A percentile compares a stretch with the other conserved stretches of the same genome.
Evolutionary conservation across 352 stramenopile species (phyloP).

Genomic region (Globisporangium mamillatum): DNA sequence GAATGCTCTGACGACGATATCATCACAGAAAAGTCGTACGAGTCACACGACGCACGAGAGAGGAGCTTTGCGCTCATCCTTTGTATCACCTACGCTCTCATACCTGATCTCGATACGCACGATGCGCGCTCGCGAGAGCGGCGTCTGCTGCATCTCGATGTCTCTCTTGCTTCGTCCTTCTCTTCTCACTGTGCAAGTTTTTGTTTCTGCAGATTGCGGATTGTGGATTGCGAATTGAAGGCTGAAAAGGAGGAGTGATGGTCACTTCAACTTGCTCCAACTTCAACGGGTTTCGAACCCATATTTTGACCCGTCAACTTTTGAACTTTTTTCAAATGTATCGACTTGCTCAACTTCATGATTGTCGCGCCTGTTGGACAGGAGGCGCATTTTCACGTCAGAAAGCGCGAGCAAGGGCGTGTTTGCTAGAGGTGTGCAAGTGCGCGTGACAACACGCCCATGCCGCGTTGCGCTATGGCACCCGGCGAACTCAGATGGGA

Average conservation of each 20-base stretch:
- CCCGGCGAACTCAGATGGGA: neutral
- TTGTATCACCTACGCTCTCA: neutral
- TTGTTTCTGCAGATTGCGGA: neutral
- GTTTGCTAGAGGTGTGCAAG: neutral
- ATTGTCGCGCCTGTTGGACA: neutral
- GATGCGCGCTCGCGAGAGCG: neutral
- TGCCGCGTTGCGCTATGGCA: neutral
- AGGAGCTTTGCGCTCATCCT: no score
- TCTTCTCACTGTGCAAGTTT: neutral
- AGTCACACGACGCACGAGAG: neutral
- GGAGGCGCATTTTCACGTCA: neutral
- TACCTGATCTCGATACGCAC: neutral
- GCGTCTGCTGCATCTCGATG: neutral
- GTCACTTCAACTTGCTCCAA: neutral
- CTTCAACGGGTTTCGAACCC: neutral
- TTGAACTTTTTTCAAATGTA: no score
- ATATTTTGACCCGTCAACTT: neutral
- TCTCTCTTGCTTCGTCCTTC: neutral
- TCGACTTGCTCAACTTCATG: no score
- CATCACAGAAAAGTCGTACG: neutral
- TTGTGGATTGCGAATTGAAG: neutral
- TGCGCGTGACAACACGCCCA: neutral
- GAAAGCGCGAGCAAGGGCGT: neutral
- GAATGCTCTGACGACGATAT: neutral
- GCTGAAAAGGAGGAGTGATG: neutral